A percentile compares a stretch with the other conserved stretches of the same genome.
These are phyloP conservation scores for Colletotrichum destructivum DNA, from an alignment of 2,329 filamentous ascomycete species.

Conservation along the genomic window DNA sequence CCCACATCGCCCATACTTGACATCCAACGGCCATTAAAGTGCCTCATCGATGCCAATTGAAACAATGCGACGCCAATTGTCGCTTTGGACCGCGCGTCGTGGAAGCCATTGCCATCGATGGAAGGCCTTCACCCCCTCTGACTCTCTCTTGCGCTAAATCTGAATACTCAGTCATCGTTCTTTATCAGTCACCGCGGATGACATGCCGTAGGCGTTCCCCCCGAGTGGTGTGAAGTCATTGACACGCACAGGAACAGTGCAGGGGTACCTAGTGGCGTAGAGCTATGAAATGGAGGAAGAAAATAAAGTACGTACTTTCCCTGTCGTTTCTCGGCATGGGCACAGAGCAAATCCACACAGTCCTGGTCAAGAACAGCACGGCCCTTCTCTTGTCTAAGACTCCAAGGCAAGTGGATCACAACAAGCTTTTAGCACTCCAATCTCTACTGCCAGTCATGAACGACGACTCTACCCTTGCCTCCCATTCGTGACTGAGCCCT, in stretches of 20 bases:
- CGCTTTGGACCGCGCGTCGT: slow-evolving; percentile 9
- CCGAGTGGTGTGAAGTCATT: background rate
- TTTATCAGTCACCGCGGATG: slow-evolving; percentile 30
- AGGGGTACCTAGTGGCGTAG: slow-evolving; percentile 7
- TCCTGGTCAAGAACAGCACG: slow-evolving; percentile 22
- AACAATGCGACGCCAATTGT: slow-evolving; percentile 27
- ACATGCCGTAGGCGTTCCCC: slow-evolving; percentile 15
- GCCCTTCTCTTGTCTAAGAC: slow-evolving; percentile 25
- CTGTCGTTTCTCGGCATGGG: slow-evolving; percentile 25
- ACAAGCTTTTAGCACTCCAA: slow-evolving; percentile 42
- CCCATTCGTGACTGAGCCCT: slow-evolving; percentile 35
- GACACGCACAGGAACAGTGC: background rate
- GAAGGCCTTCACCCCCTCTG: background rate
- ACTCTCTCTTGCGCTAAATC: background rate
- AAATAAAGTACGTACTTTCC: slow-evolving; percentile 36
- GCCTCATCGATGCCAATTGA: slow-evolving; percentile 30
- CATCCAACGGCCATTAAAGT: slow-evolving; percentile 34
- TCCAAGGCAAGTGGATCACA: slow-evolving; percentile 40
- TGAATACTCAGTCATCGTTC: slow-evolving; percentile 21
- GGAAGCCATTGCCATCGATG: too few relatives aligned
- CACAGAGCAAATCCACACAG: slow-evolving; percentile 31
- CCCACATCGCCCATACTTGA: slow-evolving; percentile 10
- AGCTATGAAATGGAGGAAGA: slow-evolving; percentile 13
- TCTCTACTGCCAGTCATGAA: slow-evolving; percentile 39
- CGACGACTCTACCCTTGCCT: slow-evolving; percentile 21